phyloP scores from a whole-genome alignment of 768 basidiomycete species.

The Macrocybe gigantea region DNA sequence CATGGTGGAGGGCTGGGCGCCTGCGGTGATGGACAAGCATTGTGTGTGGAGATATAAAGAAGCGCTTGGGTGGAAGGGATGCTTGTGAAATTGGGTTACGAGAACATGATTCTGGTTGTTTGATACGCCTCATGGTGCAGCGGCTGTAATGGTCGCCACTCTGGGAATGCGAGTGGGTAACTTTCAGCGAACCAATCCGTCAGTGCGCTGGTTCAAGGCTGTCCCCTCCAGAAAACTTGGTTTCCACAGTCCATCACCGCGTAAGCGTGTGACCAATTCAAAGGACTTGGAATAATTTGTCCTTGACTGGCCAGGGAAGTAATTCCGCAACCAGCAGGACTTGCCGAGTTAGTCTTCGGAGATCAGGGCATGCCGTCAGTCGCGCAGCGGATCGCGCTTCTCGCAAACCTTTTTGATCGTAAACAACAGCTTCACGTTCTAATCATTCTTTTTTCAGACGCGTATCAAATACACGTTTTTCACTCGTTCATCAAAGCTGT shows the following conservation, averaged over 20 bases:
- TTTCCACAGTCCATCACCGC: conserved; percentile 60
- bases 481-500: too few species aligned
- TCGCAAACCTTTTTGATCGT: conserved; percentile 66
- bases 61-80: background rate
- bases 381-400: conserved; percentile 74
- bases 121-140: conserved; percentile 39
- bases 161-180: conserved; percentile 71
- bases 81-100: too few species aligned
- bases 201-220: conserved; percentile 91
- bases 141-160: conserved; percentile 79
- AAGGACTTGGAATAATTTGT: conserved; percentile 75
- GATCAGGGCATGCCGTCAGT: conserved; percentile 81
- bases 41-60: background rate
- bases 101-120: background rate
- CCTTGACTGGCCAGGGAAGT: conserved; percentile 87
- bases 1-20: conserved; percentile 18
- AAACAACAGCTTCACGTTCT: background rate
- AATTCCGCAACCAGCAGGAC: conserved; percentile 87
- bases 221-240: conserved; percentile 96
- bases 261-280: conserved; percentile 45
- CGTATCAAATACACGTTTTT: too few species aligned
- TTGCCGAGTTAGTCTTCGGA: conserved; percentile 91
- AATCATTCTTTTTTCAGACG: too few species aligned
- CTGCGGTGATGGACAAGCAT: conserved; percentile 1
- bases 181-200: conserved; percentile 51